Evolutionary conservation across 2,329 filamentous ascomycete species (phyloP).

Genomic region (Calonectria pseudoreteaudii): DNA sequence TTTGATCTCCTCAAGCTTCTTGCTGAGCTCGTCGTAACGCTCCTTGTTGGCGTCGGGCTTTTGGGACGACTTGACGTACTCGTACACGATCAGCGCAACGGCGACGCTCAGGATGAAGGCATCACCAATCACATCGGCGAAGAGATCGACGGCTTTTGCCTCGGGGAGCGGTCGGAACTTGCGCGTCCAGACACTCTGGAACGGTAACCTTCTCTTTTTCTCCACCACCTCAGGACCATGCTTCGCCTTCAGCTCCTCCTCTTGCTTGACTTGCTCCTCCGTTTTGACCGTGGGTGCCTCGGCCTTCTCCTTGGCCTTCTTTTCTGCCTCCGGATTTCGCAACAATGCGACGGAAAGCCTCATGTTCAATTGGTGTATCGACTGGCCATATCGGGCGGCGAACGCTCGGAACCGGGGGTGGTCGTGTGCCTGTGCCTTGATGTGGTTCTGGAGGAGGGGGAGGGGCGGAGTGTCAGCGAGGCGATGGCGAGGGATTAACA

Average conservation of each 20-base stretch:
- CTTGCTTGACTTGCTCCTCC: conserved; percentile 68
- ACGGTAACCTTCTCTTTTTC: conserved; percentile 42
- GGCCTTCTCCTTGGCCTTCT: conserved; percentile 70
- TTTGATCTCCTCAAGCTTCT: conserved; percentile 62
- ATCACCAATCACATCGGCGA: conserved; percentile 74
- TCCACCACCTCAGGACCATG: conserved; percentile 40
- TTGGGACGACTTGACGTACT: conserved; percentile 68
- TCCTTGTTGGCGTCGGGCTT: conserved; percentile 71
- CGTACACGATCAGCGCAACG: conserved; percentile 68
- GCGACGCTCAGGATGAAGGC: conserved; percentile 72
- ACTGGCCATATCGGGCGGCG: conserved; percentile 72
- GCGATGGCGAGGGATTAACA: neutral
- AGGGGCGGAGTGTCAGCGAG: conserved; percentile 26
- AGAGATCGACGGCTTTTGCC: conserved; percentile 73
- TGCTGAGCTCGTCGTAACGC: conserved; percentile 62
- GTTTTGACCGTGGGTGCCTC: conserved; percentile 75
- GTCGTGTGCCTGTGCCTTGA: conserved; percentile 74
- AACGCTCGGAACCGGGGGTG: conserved; percentile 71
- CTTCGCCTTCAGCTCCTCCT: conserved; percentile 60
- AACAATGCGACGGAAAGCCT: conserved; percentile 69
- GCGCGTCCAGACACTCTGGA: conserved; percentile 69
- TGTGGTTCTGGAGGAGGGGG: conserved; percentile 65
- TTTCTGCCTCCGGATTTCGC: conserved; percentile 68
- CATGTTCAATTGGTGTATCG: conserved; percentile 77
- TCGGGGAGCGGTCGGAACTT: conserved; percentile 74